phyloP scores from a whole-genome alignment of 805 yeast species.

The Metschnikowia matae region DNA sequence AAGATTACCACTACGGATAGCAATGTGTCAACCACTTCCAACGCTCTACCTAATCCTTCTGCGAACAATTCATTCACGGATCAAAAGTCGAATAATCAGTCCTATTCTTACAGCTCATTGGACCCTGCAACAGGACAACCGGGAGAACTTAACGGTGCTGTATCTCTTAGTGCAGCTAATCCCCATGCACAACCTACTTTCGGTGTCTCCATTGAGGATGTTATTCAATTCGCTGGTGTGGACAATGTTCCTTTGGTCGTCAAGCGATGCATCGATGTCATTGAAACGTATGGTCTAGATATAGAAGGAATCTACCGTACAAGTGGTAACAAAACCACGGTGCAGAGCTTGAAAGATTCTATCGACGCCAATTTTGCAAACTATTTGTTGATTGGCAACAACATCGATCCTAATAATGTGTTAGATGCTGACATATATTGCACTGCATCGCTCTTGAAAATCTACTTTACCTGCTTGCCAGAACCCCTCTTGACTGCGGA shows the following conservation, averaged over 20 bases:
- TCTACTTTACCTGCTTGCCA: slow-evolving; percentile 79
- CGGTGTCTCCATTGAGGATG: slow-evolving; percentile 76
- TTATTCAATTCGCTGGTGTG: slow-evolving; percentile 73
- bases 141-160: slow-evolving; percentile 35
- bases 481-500: slow-evolving; percentile 75
- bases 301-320: slow-evolving; percentile 88
- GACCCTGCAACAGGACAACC: slow-evolving; percentile 31
- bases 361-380: slow-evolving; percentile 76
- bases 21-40: background rate
- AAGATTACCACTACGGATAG: background rate
- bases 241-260: slow-evolving; percentile 92
- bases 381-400: slow-evolving; percentile 39
- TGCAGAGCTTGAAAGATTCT: slow-evolving; percentile 65
- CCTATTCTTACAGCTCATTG: slow-evolving; percentile 22
- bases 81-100: slow-evolving; percentile 2
- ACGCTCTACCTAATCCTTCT: background rate
- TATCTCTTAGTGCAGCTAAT: slow-evolving; percentile 21
- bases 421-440: slow-evolving; percentile 80
- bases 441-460: slow-evolving; percentile 83
- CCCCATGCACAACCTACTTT: slow-evolving; percentile 49
- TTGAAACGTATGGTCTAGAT: slow-evolving; percentile 79
- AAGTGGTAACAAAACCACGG: slow-evolving; percentile 71
- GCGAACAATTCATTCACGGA: slow-evolving; percentile 4
- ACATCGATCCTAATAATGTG: slow-evolving; percentile 39
- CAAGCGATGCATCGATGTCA: slow-evolving; percentile 78